Base-by-base conservation (phyloP, 176 grass and related monocot genomes). In the Lolium perenne region DNA sequence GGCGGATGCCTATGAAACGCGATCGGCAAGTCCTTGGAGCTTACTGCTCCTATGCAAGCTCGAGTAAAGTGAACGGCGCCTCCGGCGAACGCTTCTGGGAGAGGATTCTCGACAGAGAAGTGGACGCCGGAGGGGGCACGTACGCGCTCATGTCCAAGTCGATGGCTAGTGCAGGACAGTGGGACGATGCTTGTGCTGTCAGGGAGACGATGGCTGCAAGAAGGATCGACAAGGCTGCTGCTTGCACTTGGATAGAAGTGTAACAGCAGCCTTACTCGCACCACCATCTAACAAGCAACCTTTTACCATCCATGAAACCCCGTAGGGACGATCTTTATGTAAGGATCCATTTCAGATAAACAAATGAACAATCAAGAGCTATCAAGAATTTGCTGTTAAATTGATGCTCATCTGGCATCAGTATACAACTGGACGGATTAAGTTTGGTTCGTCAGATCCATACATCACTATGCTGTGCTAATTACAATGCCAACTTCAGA, bases 121-220 rank as follows among this genome's bases (percentile, higher is more conserved):
- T 86, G 62, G 75, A 77, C 18, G 75, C 69, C 66, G 89, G 83
- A 57, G 83, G 76, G 25, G 88, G 86, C 43, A 78, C 61, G 16
- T 88, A 84, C 60, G 83, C 86, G 10, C 65, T 91, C 10, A 32
- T 91, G 75, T 88, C 86, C 64, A 86, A 61, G 79, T 83, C 82
- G 54, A 26, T 94, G 58, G 88, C 88, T 77, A 80, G 29, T 60
- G 92, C 79, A 50, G 88, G 88, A 2, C 82, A 89, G 66, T 93
- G 85, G 77, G 86, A 91, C 20, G 86, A 78, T 8, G 86, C 83
- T 5, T 61, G 43, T 63, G 22, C 80, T 86, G 80, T 91, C 38
- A 88, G 86, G 62, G 79, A 91, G 63, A 59, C 26, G 77, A 86
- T 84, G 89, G 11, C 66, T 49, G 45, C 62, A 51, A 80, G 76